phyloP scores from a whole-genome alignment of 2,329 filamentous ascomycete genomes.

The Rutstroemia sp. region DNA sequence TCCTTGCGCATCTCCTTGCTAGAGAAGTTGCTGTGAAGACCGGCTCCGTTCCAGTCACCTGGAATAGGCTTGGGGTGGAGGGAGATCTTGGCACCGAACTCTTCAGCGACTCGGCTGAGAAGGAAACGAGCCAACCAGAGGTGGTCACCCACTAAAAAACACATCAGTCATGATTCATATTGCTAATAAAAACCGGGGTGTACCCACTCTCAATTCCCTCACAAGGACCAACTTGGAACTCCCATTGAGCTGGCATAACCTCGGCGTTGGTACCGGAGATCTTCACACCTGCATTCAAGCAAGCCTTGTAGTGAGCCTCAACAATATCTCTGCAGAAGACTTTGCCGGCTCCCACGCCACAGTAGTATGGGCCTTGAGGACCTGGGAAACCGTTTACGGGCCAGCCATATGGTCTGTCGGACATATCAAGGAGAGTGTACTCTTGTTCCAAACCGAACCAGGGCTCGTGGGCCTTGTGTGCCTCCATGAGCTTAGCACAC shows the following conservation, averaged over 20 bases:
- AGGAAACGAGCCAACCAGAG: constrained; percentile 92
- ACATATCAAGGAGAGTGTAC: constrained; percentile 84
- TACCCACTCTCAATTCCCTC: constrained; percentile 69
- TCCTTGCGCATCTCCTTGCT: constrained; percentile 82
- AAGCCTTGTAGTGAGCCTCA: constrained; percentile 83
- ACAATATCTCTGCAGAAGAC: constrained; percentile 98
- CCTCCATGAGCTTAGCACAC: constrained; percentile 81
- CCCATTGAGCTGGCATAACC: constrained; percentile 97
- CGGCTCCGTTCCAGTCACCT: constrained; percentile 95
- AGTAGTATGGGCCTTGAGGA: constrained; percentile 91
- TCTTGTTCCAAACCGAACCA: constrained; percentile 99
- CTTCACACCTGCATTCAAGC: constrained; percentile 79
- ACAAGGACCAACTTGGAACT: constrained; percentile 94
- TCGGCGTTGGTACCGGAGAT: constrained; percentile 99
- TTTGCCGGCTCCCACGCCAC: constrained; percentile 94
- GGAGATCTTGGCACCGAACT: constrained; percentile 93
- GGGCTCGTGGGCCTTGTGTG: constrained; percentile 72
- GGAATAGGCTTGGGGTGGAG: constrained; percentile 93
- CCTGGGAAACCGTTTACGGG: constrained; percentile 71
- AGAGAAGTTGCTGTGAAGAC: constrained; percentile 90
- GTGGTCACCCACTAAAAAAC: constrained; percentile 72
- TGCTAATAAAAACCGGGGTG: constrained; percentile 2
- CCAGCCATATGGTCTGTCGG: constrained; percentile 90
- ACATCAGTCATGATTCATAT: constrained; percentile 18
- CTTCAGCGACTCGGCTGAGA: constrained; percentile 85